Conservation (phyloP, 2,329 filamentous ascomycete species). For the Dichotomopilus funicola region DNA sequence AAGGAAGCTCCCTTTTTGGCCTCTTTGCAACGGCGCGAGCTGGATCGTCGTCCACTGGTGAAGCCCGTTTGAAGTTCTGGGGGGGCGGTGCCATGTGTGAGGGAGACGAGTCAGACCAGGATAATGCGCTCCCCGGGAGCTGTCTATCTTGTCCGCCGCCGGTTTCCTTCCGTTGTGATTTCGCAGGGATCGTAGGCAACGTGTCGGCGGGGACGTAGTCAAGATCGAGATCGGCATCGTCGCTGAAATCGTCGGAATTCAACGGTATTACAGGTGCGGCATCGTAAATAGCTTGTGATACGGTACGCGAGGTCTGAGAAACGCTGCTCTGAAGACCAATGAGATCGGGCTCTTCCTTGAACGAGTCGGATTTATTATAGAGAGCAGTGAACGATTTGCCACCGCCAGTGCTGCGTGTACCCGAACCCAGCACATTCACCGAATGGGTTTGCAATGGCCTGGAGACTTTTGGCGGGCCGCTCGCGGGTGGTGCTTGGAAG, state of each 20-base stretch:
- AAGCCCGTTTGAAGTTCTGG: constrained; percentile 37
- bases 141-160: too few relatives aligned
- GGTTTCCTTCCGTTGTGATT: background rate
- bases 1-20: constrained; percentile 41
- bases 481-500: constrained; percentile 26
- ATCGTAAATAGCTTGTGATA: constrained; percentile 8
- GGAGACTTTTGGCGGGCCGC: constrained; percentile 18
- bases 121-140: constrained; percentile 34
- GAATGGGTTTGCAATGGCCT: constrained; percentile 31
- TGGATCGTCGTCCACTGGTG: constrained; percentile 29
- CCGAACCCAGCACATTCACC: constrained; percentile 28
- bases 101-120: constrained; percentile 66
- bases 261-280: constrained; percentile 54
- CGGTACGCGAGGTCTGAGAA: constrained; percentile 17
- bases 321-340: constrained; percentile 29
- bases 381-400: constrained; percentile 33
- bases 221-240: constrained; percentile 69
- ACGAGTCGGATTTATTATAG: constrained; percentile 42
- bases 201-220: constrained; percentile 45
- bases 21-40: constrained; percentile 40
- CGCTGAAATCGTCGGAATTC: constrained; percentile 73
- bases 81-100: constrained; percentile 34
- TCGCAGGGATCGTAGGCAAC: constrained; percentile 19
- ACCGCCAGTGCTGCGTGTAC: constrained; percentile 5
- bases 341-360: constrained; percentile 35